Evolutionary conservation across 2,329 filamentous ascomycete genomes (phyloP), one percentile per base, ranked within the genome.

Genomic region (Calonectria ilicicola): DNA sequence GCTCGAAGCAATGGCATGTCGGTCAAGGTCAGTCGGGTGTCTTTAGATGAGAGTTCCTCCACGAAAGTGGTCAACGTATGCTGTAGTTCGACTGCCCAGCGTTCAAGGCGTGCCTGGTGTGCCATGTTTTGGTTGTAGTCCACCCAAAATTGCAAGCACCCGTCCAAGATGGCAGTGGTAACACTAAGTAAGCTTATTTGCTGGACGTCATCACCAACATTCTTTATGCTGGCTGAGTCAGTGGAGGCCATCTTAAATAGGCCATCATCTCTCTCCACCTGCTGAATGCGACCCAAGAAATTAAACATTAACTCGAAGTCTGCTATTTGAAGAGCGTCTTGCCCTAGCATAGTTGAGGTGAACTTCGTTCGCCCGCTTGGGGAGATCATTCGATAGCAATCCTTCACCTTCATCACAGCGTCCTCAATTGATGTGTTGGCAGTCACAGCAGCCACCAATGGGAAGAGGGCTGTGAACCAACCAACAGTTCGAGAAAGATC

Each of bases 401-500:
- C 53, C 27, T 60, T 60, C 19, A 60, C 53, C 53, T 60, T 26
- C 29, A 38, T 38, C 53, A 60, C 53, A 26, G 53, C 53, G 21
- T 60, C 53, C 19, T 60, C 53, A 7, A 60, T 60, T 40, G 53
- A 40, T 60, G 53, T 60, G 53, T 21, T 60, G 32, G 32, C 53
- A 23, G 53, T 60, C 23, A 60, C 35, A 38, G n/a, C 53, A 38
- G 53, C 53, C 53, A 42, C 35, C 53, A 60, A 38, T 40, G 53
- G 53, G 53, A 60, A 60, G n/a, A 60, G 27, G 32, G 53, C 35
- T 60, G 53, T 60, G 53, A 60, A 60, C 53, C 53, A 60, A 26
- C 53, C 53, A 60, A 60, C 53, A 38, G 53, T 60, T 23, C 53
- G 53, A 60, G 53, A 60, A 60, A 60, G 53, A 60, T 60, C 53